Conservation (phyloP, 768 basidiomycete genomes). For the Heimioporus sp. region DNA sequence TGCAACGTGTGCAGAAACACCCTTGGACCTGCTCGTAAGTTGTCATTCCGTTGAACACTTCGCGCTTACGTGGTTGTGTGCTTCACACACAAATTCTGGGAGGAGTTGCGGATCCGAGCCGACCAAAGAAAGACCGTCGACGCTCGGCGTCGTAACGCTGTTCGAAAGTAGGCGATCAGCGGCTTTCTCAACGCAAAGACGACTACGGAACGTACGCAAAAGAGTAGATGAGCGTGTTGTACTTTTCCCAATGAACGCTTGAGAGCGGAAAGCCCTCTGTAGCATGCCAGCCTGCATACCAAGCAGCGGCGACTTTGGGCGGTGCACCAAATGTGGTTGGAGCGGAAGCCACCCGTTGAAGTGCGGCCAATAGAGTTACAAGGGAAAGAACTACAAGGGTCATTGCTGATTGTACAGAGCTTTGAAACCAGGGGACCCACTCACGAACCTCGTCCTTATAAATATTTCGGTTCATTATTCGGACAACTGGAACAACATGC, state of each 20-base stretch:
- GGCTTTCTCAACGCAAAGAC: not conserved
- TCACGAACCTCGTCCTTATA: too few relatives aligned
- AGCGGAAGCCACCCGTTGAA: not conserved
- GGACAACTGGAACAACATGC: too few relatives aligned
- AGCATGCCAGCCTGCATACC: conserved; percentile 70
- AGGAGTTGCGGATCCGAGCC: conserved; percentile 49
- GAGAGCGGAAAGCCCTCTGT: conserved; percentile 47
- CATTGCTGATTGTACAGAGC: not conserved
- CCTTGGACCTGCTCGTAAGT: conserved; percentile 31
- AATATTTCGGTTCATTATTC: too few relatives aligned
- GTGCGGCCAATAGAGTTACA: not conserved
- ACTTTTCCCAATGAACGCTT: conserved; percentile 64
- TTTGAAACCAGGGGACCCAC: too few relatives aligned
- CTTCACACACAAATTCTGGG: conserved; percentile 53
- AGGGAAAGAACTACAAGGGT: not conserved
- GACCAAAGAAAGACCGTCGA: conserved; percentile 30
- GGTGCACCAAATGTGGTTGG: not conserved
- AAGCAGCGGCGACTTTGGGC: conserved; percentile 42
- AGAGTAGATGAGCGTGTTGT: conserved; percentile 59
- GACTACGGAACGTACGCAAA: conserved; percentile 37
- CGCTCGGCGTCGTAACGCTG: conserved; percentile 36
- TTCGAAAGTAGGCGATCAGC: not conserved
- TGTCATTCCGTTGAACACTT: not conserved
- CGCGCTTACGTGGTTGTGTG: conserved; percentile 35
- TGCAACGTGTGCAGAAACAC: conserved; percentile 53